Conservation (phyloP, 164 flowering plant genomes). For the Santalum album region DNA sequence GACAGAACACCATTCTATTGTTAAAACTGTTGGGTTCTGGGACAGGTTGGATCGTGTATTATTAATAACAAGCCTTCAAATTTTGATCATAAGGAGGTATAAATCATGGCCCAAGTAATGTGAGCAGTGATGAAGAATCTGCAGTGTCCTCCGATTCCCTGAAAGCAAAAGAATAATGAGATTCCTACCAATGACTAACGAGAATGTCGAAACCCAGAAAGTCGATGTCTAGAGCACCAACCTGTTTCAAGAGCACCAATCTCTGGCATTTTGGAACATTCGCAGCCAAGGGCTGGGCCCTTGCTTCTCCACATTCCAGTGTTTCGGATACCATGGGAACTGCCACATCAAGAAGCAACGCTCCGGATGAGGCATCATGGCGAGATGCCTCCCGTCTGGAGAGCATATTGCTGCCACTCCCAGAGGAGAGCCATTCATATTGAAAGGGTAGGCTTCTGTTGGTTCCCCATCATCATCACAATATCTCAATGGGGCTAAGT, state of each 20-base stretch:
- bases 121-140: too few relatives aligned
- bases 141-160: too few relatives aligned
- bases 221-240: background rate
- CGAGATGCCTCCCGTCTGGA: slow-evolving; percentile 91
- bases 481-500: slow-evolving; percentile 76
- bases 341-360: slow-evolving; percentile 98
- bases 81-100: too few relatives aligned
- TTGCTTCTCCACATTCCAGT: slow-evolving; percentile 68
- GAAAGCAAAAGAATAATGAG: too few relatives aligned
- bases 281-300: slow-evolving; percentile 90
- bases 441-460: slow-evolving; percentile 80
- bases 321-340: slow-evolving; percentile 87
- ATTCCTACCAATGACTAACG: too few relatives aligned
- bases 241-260: slow-evolving; percentile 55
- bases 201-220: too few relatives aligned
- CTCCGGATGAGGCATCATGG: slow-evolving; percentile 99
- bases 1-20: too few relatives aligned
- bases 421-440: slow-evolving; percentile 83
- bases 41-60: too few relatives aligned
- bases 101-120: too few relatives aligned
- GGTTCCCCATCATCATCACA: slow-evolving; percentile 75
- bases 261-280: slow-evolving; percentile 92
- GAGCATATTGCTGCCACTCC: slow-evolving; percentile 91
- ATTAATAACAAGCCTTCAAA: too few relatives aligned
- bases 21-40: too few relatives aligned